phyloP scores from a whole-genome alignment of 306 rosid species.

The Trifolium dubium region DNA sequence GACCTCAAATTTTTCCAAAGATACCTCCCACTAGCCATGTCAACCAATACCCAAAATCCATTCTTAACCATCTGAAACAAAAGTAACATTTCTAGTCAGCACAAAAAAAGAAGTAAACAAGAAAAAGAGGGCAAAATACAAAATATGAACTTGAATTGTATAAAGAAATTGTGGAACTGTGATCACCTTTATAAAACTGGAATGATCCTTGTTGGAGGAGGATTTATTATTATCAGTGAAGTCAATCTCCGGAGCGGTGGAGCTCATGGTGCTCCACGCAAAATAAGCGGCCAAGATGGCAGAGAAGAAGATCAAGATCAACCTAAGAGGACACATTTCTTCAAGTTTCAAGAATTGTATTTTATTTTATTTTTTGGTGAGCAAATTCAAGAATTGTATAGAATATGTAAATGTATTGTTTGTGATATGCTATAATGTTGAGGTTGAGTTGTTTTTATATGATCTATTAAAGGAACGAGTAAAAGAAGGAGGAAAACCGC shows the following conservation, averaged over 20 bases:
- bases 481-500: conserved; percentile 19
- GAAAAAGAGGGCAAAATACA: background rate
- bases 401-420: too few relatives aligned
- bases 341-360: conserved; percentile 26
- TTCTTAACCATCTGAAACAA: conserved; percentile 53
- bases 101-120: background rate
- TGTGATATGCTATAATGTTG: background rate
- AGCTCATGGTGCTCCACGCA: conserved; percentile 64
- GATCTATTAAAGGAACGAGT: conserved; percentile 13
- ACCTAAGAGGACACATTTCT: conserved; percentile 78
- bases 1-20: conserved; percentile 69
- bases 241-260: conserved; percentile 49
- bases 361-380: background rate
- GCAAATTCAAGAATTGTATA: background rate
- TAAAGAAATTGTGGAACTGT: background rate
- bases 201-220: conserved; percentile 35
- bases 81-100: conserved; percentile 29
- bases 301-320: conserved; percentile 76
- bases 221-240: conserved; percentile 3
- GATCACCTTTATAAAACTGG: conserved; percentile 48
- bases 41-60: conserved; percentile 67
- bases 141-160: conserved; percentile 1
- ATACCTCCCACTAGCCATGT: conserved; percentile 85
- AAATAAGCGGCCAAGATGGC: conserved; percentile 64
- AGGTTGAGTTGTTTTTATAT: conserved; percentile 40